These are phyloP conservation scores for Lachancea quebecensis DNA, from an alignment of 805 yeast genomes.

Conservation along the genomic window DNA sequence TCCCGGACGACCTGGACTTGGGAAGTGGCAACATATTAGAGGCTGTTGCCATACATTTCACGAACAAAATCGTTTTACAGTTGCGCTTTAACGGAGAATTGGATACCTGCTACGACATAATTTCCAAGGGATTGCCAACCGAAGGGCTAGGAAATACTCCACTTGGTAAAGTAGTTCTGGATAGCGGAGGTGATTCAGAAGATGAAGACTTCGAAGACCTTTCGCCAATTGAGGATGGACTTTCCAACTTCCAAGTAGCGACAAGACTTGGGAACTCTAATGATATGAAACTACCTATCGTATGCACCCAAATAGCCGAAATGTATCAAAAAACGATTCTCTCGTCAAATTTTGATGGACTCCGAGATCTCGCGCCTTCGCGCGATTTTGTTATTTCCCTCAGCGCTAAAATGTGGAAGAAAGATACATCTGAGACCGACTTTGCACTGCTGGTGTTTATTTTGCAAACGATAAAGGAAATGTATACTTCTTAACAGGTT, in stretches of 20 bases:
- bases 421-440: conserved; percentile 32
- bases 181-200: conserved; percentile 10
- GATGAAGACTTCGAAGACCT: conserved; percentile 15
- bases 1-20: conserved; percentile 7
- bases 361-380: conserved; percentile 4
- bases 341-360: conserved; percentile 12
- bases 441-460: conserved; percentile 42
- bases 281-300: conserved; percentile 41
- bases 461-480: conserved; percentile 29
- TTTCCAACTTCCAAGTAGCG: conserved; percentile 39
- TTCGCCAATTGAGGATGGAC: conserved; percentile 20
- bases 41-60: conserved; percentile 20
- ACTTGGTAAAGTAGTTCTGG: conserved; percentile 8
- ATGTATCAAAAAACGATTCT: conserved; percentile 27
- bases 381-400: conserved; percentile 36
- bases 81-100: conserved; percentile 29
- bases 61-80: conserved; percentile 23
- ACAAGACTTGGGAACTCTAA: conserved; percentile 42
- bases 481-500: conserved; percentile 12
- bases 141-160: conserved; percentile 11
- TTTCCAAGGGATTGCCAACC: conserved; percentile 19
- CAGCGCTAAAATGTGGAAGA: conserved; percentile 43
- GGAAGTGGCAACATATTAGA: conserved; percentile 3
- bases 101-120: conserved; percentile 44
- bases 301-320: conserved; percentile 39